Evolutionary conservation across 2,329 filamentous ascomycete species (phyloP).

Genomic region (Fonsecaea erecta): DNA sequence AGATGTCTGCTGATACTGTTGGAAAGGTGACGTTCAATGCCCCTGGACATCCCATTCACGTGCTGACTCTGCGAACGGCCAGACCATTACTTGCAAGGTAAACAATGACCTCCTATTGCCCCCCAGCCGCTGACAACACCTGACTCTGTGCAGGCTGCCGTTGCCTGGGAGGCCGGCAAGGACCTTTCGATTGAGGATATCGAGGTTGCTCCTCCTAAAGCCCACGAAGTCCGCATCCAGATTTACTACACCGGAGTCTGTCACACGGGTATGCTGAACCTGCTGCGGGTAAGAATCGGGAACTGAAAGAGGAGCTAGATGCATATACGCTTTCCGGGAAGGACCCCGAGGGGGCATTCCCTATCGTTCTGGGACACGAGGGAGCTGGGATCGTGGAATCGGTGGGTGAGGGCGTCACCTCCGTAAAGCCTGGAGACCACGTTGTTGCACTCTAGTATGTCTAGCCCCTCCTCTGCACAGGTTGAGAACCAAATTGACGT

Average conservation of each 20-base stretch:
- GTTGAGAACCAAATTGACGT: constrained; percentile 12
- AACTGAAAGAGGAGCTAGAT: constrained; percentile 57
- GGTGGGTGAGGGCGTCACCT: constrained; percentile 91
- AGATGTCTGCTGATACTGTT: constrained; percentile 36
- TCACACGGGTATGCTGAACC: constrained; percentile 75
- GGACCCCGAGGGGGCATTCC: constrained; percentile 94
- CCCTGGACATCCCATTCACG: not conserved
- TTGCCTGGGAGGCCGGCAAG: constrained; percentile 96
- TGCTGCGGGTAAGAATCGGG: constrained; percentile 16
- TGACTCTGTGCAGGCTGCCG: constrained; percentile 68
- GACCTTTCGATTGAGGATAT: constrained; percentile 87
- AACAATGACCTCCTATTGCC: constrained; percentile 16
- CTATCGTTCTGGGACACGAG: constrained; percentile 86
- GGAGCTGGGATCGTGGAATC: constrained; percentile 92
- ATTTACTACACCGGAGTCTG: constrained; percentile 98
- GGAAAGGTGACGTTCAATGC: constrained; percentile 33
- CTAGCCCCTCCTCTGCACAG: not conserved
- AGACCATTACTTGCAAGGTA: constrained; percentile 92
- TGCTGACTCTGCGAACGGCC: constrained; percentile 15
- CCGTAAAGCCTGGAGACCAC: constrained; percentile 90
- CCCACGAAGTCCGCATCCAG: constrained; percentile 94
- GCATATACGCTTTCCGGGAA: constrained; percentile 95
- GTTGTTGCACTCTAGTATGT: constrained; percentile 85
- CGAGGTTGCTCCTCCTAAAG: constrained; percentile 85
- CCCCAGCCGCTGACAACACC: constrained; percentile 7